phyloP scores from a whole-genome alignment of 257 asterid genomes.

The Asclepias syriaca region DNA sequence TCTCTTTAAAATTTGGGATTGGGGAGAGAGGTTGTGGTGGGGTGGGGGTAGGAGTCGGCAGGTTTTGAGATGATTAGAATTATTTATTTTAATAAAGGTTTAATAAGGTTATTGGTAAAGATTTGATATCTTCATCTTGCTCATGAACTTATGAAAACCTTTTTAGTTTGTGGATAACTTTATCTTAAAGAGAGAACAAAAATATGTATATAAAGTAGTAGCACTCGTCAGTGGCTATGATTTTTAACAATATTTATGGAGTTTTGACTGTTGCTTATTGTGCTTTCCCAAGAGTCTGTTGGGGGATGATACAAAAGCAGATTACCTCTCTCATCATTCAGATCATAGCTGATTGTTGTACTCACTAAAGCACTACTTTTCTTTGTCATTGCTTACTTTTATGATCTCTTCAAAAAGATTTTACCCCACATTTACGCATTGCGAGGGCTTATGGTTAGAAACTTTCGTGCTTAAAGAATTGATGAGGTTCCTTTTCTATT shows the following conservation, averaged over 20 bases:
- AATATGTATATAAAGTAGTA: background rate
- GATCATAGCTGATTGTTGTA: background rate
- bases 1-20: background rate
- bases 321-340: background rate
- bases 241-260: background rate
- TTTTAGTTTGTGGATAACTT: background rate
- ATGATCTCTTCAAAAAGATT: background rate
- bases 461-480: background rate
- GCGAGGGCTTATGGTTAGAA: conserved; percentile 2
- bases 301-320: background rate
- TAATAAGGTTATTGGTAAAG: background rate
- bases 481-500: background rate
- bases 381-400: background rate
- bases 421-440: background rate
- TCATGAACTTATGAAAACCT: background rate
- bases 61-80: background rate
- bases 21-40: background rate
- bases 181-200: background rate
- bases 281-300: background rate
- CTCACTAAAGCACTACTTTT: background rate
- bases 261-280: background rate
- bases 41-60: background rate
- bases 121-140: background rate
- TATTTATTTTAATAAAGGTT: background rate
- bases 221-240: background rate